These are phyloP conservation scores for Fusarium sp. DNA, from an alignment of 2,329 filamentous ascomycete genomes.

Conservation along the genomic window DNA sequence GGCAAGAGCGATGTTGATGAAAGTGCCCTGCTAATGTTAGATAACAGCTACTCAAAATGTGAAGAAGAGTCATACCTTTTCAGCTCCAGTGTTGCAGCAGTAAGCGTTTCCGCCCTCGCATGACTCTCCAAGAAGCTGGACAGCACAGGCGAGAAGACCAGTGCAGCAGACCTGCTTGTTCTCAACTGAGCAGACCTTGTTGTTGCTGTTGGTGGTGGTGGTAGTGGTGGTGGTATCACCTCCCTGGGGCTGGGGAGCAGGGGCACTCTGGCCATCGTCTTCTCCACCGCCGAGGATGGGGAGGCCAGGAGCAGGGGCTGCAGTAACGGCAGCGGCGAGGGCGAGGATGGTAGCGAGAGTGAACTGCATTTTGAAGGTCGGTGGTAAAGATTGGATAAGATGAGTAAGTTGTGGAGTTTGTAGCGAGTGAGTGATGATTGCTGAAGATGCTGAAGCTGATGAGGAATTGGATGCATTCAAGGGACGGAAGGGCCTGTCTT, in stretches of 20 bases:
- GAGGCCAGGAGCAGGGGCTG: not conserved
- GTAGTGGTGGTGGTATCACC: not conserved
- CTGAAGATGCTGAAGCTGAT: not conserved
- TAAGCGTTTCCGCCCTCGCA: not conserved
- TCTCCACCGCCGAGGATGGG: not conserved
- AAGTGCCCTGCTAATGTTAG: not conserved
- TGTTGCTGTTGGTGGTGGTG: not conserved
- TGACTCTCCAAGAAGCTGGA: not conserved
- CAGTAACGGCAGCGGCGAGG: not conserved
- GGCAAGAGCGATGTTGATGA: not conserved
- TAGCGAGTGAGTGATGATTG: not conserved
- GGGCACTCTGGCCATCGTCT: not conserved
- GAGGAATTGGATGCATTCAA: not conserved
- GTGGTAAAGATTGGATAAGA: not conserved
- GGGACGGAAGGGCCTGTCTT: not conserved
- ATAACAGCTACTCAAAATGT: not conserved
- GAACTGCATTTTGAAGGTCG: not conserved
- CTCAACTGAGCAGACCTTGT: not conserved
- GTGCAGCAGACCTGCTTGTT: not conserved
- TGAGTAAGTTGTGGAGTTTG: not conserved
- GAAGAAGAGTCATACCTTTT: not conserved
- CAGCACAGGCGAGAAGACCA: not conserved
- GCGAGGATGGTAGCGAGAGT: not conserved
- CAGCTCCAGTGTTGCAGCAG: not conserved
- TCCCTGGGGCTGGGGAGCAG: not conserved